Evolutionary conservation across 2,329 filamentous ascomycete genomes (phyloP).

Genomic region (Neonectria punicea): DNA sequence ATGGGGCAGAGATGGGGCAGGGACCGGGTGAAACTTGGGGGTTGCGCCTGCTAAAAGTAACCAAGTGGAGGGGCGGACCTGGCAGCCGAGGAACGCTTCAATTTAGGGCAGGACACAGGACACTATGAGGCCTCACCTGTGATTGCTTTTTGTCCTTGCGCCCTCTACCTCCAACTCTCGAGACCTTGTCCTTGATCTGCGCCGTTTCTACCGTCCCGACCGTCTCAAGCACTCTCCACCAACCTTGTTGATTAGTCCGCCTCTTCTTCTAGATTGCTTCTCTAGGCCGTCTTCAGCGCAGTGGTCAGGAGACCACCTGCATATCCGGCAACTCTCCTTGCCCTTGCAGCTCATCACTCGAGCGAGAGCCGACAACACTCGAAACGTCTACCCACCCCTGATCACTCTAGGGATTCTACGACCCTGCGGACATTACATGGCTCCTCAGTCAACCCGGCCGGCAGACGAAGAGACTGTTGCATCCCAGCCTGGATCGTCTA

Average conservation of each 20-base stretch:
- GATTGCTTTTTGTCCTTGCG: not conserved
- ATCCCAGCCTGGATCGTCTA: not conserved
- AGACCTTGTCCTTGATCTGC: slow-evolving; percentile 6
- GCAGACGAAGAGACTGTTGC: slow-evolving; percentile 1
- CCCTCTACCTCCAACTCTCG: not conserved
- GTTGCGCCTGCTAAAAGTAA: slow-evolving; percentile 12
- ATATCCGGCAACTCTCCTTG: not conserved
- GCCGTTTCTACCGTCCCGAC: slow-evolving; percentile 8
- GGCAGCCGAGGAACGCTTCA: slow-evolving; percentile 3
- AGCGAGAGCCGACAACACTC: not conserved
- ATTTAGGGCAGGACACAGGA: not conserved
- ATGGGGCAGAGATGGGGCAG: slow-evolving; percentile 31
- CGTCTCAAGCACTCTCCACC: not conserved
- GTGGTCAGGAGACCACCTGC: not conserved
- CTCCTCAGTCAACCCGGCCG: not conserved
- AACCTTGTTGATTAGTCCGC: not conserved
- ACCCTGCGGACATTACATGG: slow-evolving; percentile 2
- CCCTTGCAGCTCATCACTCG: slow-evolving; percentile 2
- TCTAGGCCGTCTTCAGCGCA: not conserved
- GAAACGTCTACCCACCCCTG: not conserved
- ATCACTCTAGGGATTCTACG: not conserved
- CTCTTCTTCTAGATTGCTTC: not conserved
- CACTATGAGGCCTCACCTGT: not conserved
- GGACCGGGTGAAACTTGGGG: slow-evolving; percentile 33
- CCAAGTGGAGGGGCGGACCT: slow-evolving; percentile 22